These are phyloP conservation scores for Halteria grandinella DNA, from an alignment of 73 alveolate species.

Conservation along the genomic window DNA sequence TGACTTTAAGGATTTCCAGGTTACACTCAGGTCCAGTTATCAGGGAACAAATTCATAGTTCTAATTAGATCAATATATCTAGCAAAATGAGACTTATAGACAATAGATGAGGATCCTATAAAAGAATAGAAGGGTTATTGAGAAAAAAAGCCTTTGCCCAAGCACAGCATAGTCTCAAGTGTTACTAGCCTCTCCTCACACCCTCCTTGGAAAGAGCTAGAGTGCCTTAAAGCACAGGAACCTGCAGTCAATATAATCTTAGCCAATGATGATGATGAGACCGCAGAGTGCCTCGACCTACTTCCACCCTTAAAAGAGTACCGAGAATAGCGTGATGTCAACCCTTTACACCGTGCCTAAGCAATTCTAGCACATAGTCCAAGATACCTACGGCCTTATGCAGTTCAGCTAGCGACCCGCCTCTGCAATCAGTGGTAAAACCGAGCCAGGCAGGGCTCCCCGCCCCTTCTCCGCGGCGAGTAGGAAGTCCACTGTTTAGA, in stretches of 20 bases:
- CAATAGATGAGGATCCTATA: background rate
- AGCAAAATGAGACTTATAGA: constrained; percentile 3
- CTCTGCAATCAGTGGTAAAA: constrained; percentile 27
- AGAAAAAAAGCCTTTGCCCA: constrained; percentile 32
- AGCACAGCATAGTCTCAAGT: constrained; percentile 25
- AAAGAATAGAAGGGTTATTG: constrained; percentile 1
- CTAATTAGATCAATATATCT: constrained; percentile 9
- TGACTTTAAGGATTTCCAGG: constrained; percentile 27
- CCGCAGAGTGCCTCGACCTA: constrained; percentile 47
- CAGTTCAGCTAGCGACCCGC: background rate
- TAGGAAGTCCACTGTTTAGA: background rate
- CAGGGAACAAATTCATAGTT: constrained; percentile 24
- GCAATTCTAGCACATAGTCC: background rate
- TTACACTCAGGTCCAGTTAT: constrained; percentile 1
- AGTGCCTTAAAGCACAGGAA: constrained; percentile 2
- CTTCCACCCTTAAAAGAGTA: background rate
- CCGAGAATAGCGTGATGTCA: constrained; percentile 11
- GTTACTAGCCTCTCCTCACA: constrained; percentile 6
- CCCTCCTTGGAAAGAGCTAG: background rate
- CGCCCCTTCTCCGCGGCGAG: constrained; percentile 47
- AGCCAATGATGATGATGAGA: constrained; percentile 27
- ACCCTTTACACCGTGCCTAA: background rate
- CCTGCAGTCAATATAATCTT: constrained; percentile 29
- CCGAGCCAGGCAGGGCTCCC: background rate
- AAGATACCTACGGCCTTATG: background rate